Evolutionary conservation across 306 rosid genomes (phyloP), one percentile per base, ranked within the genome.

Genomic region (Prosopis cineraria): DNA sequence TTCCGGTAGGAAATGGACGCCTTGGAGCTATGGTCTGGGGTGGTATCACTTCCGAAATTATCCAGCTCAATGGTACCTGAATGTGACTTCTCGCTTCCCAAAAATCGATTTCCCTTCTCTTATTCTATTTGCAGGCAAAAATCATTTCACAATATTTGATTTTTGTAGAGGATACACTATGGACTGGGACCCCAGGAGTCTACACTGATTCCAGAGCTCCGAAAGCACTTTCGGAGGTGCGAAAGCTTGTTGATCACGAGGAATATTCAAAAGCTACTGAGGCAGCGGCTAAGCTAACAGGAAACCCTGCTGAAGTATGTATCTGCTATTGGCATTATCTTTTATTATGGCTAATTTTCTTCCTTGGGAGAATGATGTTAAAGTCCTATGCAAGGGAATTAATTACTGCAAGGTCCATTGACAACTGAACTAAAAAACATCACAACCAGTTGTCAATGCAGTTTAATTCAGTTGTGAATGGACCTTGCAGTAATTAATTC

Each of bases 1-100:
- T 90, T 29, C 97, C 97, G 12, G 60, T 88, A 11, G 97, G 97
- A 11, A 92, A 92, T 80, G 97, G 97, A 6, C 88, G 95, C 14
- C 91, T 90, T 19, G 97, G 97, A 40, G 97, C 97, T 60, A 88
- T 92, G 95, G 81, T 92, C 5, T 88, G 93, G 91, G 97, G 97
- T 22, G 86, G 86, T 37, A 78, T 88, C 8, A 67, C 84, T 1
- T 82, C 90, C 1, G 97, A 92, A 73, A 78, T 77, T 50, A 81
- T 92, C 68, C 95, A 90, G 82, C 89, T 92, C 70, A 92, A 88
- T 44, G 95, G 97, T 90, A 70, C 22, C 39, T 16, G 7, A 39
- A 9, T 69, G 0, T 17, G 48, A 50, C 16, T 6, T 19, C 7
- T 20, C 30, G 9, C 30, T 2, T 37, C 48, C 3, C 16, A 39